Conservation (phyloP, 306 rosid genomes). For the Cicer cuneatum region DNA sequence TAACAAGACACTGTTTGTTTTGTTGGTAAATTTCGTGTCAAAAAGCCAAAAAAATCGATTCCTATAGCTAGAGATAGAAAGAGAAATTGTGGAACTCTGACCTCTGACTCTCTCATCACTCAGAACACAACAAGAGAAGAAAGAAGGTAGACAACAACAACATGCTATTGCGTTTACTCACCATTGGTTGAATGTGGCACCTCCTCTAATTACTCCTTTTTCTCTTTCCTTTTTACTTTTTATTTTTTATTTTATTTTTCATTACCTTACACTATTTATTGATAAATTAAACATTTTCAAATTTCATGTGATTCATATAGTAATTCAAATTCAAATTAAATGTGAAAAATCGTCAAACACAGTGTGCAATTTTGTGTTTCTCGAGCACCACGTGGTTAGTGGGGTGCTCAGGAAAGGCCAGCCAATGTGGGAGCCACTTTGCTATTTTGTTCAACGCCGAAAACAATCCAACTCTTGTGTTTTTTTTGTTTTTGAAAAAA, state of each 20-base stretch:
- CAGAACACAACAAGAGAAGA: constrained; percentile 1
- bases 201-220: not conserved
- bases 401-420: constrained; percentile 51
- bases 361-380: constrained; percentile 49
- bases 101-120: not conserved
- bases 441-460: constrained; percentile 50
- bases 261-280: not conserved
- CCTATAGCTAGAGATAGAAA: constrained; percentile 27
- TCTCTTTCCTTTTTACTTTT: not conserved
- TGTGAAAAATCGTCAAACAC: constrained; percentile 52
- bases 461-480: constrained; percentile 32
- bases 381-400: constrained; percentile 86
- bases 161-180: constrained; percentile 26
- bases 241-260: not conserved
- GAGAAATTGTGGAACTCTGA: constrained; percentile 41
- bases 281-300: constrained; percentile 6
- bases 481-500: not conserved
- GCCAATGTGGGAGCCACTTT: constrained; percentile 61
- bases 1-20: constrained; percentile 52
- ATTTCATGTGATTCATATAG: not conserved
- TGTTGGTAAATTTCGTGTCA: constrained; percentile 50
- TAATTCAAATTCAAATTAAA: not conserved
- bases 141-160: constrained; percentile 40
- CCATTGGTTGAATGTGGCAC: constrained; percentile 52
- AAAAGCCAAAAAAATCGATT: constrained; percentile 14